phyloP scores from a whole-genome alignment of 2,329 filamentous ascomycete species.

The Phyllosticta citriasiana region DNA sequence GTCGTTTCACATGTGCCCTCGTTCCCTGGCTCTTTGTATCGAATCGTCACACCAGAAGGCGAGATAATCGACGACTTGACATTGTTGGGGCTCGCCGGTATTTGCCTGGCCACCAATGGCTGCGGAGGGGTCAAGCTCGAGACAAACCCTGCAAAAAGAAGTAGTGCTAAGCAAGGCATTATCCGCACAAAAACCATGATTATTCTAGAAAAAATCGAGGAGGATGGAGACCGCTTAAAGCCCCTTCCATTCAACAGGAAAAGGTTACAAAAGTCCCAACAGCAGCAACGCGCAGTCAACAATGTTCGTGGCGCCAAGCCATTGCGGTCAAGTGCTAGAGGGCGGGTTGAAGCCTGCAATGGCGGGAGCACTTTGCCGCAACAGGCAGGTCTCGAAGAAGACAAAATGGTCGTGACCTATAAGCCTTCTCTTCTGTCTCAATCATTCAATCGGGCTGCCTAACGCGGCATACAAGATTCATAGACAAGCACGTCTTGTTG shows the following conservation, averaged over 20 bases:
- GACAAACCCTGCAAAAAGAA: background rate
- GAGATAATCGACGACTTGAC: constrained; percentile 33
- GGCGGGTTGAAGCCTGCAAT: background rate
- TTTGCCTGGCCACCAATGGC: background rate
- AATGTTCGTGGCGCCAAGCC: background rate
- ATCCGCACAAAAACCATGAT: background rate
- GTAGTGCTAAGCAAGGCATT: background rate
- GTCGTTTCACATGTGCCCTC: constrained; percentile 35
- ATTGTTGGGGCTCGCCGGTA: constrained; percentile 12
- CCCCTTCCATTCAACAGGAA: no score
- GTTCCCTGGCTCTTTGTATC: constrained; percentile 36
- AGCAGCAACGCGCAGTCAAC: background rate
- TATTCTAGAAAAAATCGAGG: background rate
- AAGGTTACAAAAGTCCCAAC: background rate
- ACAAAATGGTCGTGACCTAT: background rate
- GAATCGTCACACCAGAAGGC: constrained; percentile 31
- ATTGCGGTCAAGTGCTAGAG: background rate
- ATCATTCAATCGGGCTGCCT: background rate
- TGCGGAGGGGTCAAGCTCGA: background rate
- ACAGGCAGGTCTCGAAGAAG: background rate
- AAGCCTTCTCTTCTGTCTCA: background rate
- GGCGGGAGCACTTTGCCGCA: background rate
- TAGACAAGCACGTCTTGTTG: background rate
- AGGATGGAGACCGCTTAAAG: no score
- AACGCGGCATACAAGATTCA: background rate